Conservation (phyloP, 1,284 basidiomycete species). For the Inonotus obliquus region DNA sequence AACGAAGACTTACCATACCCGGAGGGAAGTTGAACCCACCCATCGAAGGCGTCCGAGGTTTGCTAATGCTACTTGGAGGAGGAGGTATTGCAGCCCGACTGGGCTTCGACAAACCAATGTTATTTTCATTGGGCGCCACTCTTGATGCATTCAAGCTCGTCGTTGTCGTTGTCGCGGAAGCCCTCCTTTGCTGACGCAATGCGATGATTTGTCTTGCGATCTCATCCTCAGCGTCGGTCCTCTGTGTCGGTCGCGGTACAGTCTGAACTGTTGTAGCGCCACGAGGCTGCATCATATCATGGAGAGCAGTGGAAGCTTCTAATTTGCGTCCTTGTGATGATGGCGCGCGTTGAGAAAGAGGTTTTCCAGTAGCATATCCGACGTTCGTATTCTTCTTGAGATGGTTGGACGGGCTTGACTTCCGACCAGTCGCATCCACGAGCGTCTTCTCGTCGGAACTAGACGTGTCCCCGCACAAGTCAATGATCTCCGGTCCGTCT, state of each 20-base stretch:
- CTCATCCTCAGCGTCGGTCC: not conserved
- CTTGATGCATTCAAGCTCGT: too few species aligned
- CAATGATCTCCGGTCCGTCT: too few species aligned
- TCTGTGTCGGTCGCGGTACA: not conserved
- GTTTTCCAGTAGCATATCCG: not conserved
- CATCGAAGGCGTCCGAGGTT: conserved; percentile 35
- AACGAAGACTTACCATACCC: conserved; percentile 33
- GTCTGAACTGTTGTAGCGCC: not conserved
- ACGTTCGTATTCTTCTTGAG: not conserved
- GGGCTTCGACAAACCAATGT: too few species aligned
- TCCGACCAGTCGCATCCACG: conserved; percentile 3
- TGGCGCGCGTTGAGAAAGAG: too few species aligned
- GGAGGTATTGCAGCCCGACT: too few species aligned
- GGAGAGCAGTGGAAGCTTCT: too few species aligned
- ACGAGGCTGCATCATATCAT: not conserved
- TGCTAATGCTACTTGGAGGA: conserved; percentile 22
- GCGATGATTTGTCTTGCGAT: conserved; percentile 2
- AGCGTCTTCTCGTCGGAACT: conserved; percentile 10
- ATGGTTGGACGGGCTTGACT: not conserved
- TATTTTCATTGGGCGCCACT: too few species aligned
- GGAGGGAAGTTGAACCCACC: conserved; percentile 51
- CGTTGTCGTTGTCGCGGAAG: not conserved
- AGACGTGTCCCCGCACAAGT: too few species aligned
- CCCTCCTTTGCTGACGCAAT: conserved; percentile 1
- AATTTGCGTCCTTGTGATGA: too few species aligned